Percentiles rank a stretch among this genome's conserved stretches.
Evolutionary conservation across 306 rosid genomes (phyloP).

Genomic region (Vigna nakashimae): DNA sequence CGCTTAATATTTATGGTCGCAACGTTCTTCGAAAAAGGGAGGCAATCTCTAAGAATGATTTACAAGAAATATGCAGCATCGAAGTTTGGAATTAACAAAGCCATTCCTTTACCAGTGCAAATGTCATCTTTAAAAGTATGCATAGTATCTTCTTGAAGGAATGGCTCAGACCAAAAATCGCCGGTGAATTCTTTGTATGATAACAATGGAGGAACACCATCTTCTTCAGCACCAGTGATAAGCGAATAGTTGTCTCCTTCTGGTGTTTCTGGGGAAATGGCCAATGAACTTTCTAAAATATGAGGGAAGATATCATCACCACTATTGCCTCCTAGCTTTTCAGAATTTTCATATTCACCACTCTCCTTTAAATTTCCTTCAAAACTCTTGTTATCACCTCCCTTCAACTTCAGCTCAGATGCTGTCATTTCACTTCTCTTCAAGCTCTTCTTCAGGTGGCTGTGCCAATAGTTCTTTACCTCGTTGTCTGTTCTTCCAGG

Average conservation of each 20-base stretch:
- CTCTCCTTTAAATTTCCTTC: constrained; percentile 18
- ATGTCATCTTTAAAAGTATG: not conserved
- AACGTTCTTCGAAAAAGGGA: not conserved
- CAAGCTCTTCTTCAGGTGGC: constrained; percentile 52
- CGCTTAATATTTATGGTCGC: not conserved
- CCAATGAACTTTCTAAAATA: constrained; percentile 54
- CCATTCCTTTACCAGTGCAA: constrained; percentile 4
- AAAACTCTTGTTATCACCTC: not conserved
- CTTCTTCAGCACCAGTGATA: constrained; percentile 19
- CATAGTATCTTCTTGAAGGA: constrained; percentile 33
- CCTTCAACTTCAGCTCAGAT: not conserved
- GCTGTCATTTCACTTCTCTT: not conserved
- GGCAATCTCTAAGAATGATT: not conserved
- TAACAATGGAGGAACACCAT: constrained; percentile 14
- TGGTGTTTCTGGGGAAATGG: constrained; percentile 35
- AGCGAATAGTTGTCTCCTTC: constrained; percentile 1
- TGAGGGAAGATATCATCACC: not conserved
- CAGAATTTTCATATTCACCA: constrained; percentile 12
- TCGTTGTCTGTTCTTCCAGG: constrained; percentile 80
- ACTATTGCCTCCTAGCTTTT: constrained; percentile 7
- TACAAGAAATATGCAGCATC: constrained; percentile 35
- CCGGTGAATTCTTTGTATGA: constrained; percentile 32
- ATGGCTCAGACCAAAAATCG: constrained; percentile 71
- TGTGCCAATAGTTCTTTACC: constrained; percentile 77
- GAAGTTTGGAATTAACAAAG: not conserved